These are phyloP conservation scores for Daedaleopsis sinensis DNA, from an alignment of 768 basidiomycete species.

Conservation along the genomic window DNA sequence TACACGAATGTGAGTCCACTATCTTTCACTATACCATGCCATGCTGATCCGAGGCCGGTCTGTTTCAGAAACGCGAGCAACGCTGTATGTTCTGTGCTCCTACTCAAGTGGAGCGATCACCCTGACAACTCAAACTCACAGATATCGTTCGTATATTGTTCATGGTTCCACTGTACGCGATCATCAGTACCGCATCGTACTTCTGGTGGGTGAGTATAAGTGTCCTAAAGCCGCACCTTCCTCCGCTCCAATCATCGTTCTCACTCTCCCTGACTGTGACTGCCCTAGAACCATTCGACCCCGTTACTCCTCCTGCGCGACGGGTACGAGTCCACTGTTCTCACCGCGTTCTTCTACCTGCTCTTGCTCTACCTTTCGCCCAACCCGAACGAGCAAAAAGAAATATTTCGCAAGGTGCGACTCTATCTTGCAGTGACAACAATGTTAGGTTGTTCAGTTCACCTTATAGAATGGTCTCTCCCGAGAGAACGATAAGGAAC, in stretches of 20 bases:
- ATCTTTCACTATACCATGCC: too few species aligned
- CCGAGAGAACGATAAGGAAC: conserved; percentile 50
- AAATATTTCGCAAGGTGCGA: conserved; percentile 52
- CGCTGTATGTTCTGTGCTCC: conserved; percentile 47
- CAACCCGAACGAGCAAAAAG: conserved; percentile 60
- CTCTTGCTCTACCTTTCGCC: conserved; percentile 71
- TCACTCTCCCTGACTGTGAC: too few species aligned
- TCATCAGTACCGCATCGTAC: conserved; percentile 69
- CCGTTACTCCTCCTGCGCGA: conserved; percentile 72
- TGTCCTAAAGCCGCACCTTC: too few species aligned
- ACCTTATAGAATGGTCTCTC: conserved; percentile 49
- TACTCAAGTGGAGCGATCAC: not conserved
- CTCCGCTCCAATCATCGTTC: too few species aligned
- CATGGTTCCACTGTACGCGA: conserved; percentile 78
- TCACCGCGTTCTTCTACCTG: conserved; percentile 80
- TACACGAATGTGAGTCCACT: conserved; percentile 60
- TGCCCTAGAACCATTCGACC: conserved; percentile 60
- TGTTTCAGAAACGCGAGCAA: conserved; percentile 47
- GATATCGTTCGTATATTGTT: conserved; percentile 76
- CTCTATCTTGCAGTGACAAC: not conserved
- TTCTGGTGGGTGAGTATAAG: conserved; percentile 61
- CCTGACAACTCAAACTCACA: conserved; percentile 25
- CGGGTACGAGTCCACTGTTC: conserved; percentile 74
- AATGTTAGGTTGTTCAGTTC: not conserved
- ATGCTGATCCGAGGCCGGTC: not conserved